Evolutionary conservation across 768 basidiomycete genomes (phyloP).

Genomic region (Phlegmacium glaucopus): DNA sequence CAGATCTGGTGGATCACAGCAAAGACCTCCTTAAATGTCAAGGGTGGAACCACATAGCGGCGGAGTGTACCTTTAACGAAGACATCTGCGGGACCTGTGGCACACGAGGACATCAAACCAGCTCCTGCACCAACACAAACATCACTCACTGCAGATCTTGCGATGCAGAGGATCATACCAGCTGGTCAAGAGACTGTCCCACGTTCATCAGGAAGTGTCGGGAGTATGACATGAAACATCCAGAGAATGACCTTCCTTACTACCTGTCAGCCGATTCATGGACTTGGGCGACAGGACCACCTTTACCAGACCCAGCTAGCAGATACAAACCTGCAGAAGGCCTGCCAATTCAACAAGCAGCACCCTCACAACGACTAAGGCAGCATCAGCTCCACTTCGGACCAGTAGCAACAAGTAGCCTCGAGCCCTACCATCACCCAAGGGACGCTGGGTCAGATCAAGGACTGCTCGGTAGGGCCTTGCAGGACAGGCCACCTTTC

Average conservation of each 20-base stretch:
- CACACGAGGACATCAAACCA: background rate
- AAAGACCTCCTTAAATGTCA: too few species aligned
- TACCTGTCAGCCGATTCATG: slow-evolving; percentile 9
- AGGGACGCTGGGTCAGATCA: too few species aligned
- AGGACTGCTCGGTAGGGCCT: too few species aligned
- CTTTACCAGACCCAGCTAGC: too few species aligned
- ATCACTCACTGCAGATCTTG: background rate
- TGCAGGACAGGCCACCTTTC: too few species aligned
- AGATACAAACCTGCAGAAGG: too few species aligned
- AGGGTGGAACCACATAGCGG: slow-evolving; percentile 3
- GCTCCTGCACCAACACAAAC: background rate
- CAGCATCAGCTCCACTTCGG: too few species aligned
- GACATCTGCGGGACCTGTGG: slow-evolving; percentile 4
- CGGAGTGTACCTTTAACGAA: background rate
- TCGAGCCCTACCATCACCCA: too few species aligned
- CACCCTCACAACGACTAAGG: background rate
- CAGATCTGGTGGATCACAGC: too few species aligned
- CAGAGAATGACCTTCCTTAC: slow-evolving; percentile 1
- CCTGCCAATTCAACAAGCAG: background rate
- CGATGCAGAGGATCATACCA: background rate
- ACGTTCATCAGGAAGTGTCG: slow-evolving; percentile 3
- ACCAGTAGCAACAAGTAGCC: too few species aligned
- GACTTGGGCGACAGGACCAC: slow-evolving; percentile 12
- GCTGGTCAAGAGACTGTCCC: slow-evolving; percentile 2
- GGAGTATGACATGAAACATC: background rate